Base-by-base conservation (phyloP, 2,329 filamentous ascomycete genomes). In the Pseudocercospora fijiensis region DNA sequence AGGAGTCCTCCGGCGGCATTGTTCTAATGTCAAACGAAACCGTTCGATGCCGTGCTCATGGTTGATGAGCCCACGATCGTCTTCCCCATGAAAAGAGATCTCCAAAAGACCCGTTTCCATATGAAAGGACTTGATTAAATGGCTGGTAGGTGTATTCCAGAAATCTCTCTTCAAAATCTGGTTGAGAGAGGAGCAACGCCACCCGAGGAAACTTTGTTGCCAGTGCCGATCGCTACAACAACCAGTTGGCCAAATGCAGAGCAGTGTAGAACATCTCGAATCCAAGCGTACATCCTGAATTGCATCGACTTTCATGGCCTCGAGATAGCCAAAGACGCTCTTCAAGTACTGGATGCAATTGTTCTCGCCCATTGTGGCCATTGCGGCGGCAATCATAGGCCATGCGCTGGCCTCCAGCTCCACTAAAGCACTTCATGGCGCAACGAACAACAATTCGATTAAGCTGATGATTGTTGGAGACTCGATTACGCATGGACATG, bases 401-500 rank as follows among this genome's bases (percentile, higher is more conserved):
- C 13, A 37, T 37, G 18, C 43, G n/a, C 18, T 47, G 20, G 43
- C 43, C 18, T 7, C n/a, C 11, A 24, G n/a, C 11, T 11, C 43
- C 22, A 13, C 22, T 24, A n/a, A 22, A 20, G 43, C 43, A 20
- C 22, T 13, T 11, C 1, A 47, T 47, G 43, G 18, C 43, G 22
- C 18, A 20, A n/a, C n/a, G 7, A 24, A 11, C 16, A 11, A 45
- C 3, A 6, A 8, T 30, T 18, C 37, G 16, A 27, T 28, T 8
- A 60, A 61, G 56, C 57, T 69, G 55, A 67, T 71, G 61, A 69
- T 70, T 45, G 62, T 63, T 18, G 69, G 69, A 53, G 69, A 71
- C 61, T 69, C 66, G 26, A 71, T 71, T 22, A 70, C 69, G 8
- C 68, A 70, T 24, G 69, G 67, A 20, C 49, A 65, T 26, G 77